Evolutionary conservation across 2,329 filamentous ascomycete species (phyloP).

Genomic region (Botrytis fragariae): DNA sequence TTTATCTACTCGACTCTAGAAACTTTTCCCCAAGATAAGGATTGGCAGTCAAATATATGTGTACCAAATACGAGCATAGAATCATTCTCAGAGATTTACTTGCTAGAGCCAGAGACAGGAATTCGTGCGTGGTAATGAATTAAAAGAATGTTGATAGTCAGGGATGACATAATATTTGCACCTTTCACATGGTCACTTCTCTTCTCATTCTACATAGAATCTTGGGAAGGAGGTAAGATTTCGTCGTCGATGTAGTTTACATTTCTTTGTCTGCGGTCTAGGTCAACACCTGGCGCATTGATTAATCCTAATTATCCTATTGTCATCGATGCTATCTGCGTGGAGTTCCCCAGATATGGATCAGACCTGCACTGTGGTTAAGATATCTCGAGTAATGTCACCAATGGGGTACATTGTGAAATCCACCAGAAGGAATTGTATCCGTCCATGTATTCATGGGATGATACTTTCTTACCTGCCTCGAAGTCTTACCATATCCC

Average conservation of each 20-base stretch:
- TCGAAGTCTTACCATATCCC: not conserved
- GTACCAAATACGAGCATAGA: not conserved
- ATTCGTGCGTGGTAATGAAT: not conserved
- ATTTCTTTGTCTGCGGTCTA: not conserved
- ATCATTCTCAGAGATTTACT: not conserved
- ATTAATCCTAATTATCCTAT: not conserved
- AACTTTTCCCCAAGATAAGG: not conserved
- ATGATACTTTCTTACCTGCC: not conserved
- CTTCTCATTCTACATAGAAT: not conserved
- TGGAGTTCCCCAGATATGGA: not conserved
- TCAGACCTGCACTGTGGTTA: not conserved
- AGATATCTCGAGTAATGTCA: not conserved
- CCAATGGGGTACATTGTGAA: not conserved
- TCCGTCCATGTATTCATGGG: not conserved
- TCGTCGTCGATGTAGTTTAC: not conserved
- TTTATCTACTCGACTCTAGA: not conserved
- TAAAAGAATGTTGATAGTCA: not conserved
- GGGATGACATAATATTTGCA: not conserved
- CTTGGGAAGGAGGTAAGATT: not conserved
- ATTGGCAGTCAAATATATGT: not conserved
- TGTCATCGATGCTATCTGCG: not conserved
- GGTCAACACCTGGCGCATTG: not conserved
- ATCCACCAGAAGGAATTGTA: not conserved
- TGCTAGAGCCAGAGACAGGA: not conserved
- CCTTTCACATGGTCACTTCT: not conserved